Percentiles rank a stretch among this genome's conserved stretches.
phyloP scores from a whole-genome alignment of 176 grass and related monocot species.

The Carex pumila region DNA sequence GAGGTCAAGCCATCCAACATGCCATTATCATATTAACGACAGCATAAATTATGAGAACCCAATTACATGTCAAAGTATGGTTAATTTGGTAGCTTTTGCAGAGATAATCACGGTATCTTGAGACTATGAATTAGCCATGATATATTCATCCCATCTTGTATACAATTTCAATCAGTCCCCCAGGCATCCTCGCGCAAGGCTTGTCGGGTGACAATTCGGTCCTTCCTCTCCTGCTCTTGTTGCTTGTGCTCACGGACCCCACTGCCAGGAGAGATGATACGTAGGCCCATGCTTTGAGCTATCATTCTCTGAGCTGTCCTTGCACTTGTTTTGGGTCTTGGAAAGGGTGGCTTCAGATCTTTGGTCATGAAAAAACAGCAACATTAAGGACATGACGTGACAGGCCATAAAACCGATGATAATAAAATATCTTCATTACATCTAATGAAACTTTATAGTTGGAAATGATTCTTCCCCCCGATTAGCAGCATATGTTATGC shows the following conservation, averaged over 20 bases:
- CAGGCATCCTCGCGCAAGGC: slow-evolving; percentile 64
- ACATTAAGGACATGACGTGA: not conserved
- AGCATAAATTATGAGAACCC: not conserved
- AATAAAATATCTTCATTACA: not conserved
- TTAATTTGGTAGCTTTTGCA: not conserved
- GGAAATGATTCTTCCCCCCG: not conserved
- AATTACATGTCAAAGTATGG: not conserved
- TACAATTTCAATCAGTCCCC: slow-evolving; percentile 54
- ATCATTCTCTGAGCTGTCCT: slow-evolving; percentile 75
- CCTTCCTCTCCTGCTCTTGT: slow-evolving; percentile 71
- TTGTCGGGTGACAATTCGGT: slow-evolving; percentile 47
- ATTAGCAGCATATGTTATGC: not conserved
- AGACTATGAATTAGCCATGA: not conserved
- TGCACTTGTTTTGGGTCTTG: slow-evolving; percentile 74
- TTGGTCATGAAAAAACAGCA: slow-evolving; percentile 12
- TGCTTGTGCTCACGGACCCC: slow-evolving; percentile 45
- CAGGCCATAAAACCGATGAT: not conserved
- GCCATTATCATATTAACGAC: not conserved
- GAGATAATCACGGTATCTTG: not conserved
- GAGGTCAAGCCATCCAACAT: no score
- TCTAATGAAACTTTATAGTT: not conserved
- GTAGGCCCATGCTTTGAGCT: slow-evolving; percentile 71
- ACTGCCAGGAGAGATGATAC: slow-evolving; percentile 32
- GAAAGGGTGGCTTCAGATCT: slow-evolving; percentile 80
- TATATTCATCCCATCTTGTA: not conserved